phyloP scores from a whole-genome alignment of 116 monocot species.

The Thalassia testudinum region DNA sequence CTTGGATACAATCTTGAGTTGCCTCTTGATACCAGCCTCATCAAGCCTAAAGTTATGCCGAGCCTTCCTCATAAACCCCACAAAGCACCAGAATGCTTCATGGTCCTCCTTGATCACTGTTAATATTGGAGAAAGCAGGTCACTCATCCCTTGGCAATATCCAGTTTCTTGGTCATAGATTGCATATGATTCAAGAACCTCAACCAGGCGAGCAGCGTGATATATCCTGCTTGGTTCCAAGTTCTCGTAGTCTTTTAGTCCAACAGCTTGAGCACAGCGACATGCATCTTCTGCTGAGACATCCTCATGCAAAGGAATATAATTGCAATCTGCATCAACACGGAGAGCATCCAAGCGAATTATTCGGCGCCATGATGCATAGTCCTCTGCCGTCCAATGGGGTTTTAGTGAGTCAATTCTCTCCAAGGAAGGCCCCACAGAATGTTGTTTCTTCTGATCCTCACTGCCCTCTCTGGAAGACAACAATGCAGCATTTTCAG shows the following conservation, averaged over 20 bases:
- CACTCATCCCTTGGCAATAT: conserved; percentile 13
- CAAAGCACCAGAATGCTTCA: conserved; percentile 13
- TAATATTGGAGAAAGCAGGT: conserved; percentile 6
- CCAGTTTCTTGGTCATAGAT: conserved; percentile 8
- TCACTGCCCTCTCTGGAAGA: no score
- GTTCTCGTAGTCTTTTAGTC: conserved; percentile 5
- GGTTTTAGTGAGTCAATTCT: no score
- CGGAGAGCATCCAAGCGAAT: conserved; percentile 21
- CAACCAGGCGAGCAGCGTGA: conserved; percentile 7
- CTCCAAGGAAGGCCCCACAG: no score
- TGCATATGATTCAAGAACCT: conserved; percentile 7
- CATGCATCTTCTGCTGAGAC: not conserved
- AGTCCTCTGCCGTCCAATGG: conserved; percentile 7
- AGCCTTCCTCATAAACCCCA: conserved; percentile 8
- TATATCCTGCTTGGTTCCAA: conserved; percentile 8
- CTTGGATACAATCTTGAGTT: conserved; percentile 3
- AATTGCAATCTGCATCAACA: conserved; percentile 8
- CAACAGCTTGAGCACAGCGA: not conserved
- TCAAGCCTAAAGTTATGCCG: conserved; percentile 10
- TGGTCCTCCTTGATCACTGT: conserved; percentile 6
- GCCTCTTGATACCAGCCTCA: conserved; percentile 7
- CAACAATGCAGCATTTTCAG: no score
- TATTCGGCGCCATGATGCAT: conserved; percentile 18
- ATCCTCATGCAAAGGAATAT: not conserved
- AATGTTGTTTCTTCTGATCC: no score